Conservation (phyloP, 2,329 filamentous ascomycete genomes). For the Cucurbitaria berberidis region DNA sequence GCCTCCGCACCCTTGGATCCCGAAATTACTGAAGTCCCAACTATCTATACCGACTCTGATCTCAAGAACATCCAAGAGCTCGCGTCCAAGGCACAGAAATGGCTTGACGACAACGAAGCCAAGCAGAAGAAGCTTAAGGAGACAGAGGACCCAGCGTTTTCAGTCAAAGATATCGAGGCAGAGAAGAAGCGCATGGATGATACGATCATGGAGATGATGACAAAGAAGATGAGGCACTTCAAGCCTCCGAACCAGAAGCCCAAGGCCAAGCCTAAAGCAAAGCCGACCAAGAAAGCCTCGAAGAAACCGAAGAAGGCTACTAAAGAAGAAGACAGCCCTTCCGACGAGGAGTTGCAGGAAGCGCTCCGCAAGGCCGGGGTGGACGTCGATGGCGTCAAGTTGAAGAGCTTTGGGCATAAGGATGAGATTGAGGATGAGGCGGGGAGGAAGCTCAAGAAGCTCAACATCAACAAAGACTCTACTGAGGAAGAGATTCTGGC, state of each 20-base stretch:
- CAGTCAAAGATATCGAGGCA: constrained; percentile 68
- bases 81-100: constrained; percentile 68
- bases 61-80: constrained; percentile 68
- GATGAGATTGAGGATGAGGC: constrained; percentile 29
- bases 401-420: constrained; percentile 22
- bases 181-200: constrained; percentile 76
- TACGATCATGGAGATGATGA: constrained; percentile 71
- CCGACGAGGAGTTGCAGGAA: constrained; percentile 39
- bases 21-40: constrained; percentile 37
- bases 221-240: constrained; percentile 59
- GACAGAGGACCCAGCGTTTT: constrained; percentile 77
- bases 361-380: constrained; percentile 42
- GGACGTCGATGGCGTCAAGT: constrained; percentile 34
- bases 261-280: constrained; percentile 47
- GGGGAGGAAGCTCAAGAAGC: constrained; percentile 30
- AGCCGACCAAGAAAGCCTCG: constrained; percentile 28
- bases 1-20: constrained; percentile 40
- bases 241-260: constrained; percentile 48
- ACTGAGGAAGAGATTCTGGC: constrained; percentile 55
- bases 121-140: constrained; percentile 57
- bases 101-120: constrained; percentile 74
- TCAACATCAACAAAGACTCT: constrained; percentile 31
- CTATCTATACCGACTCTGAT: constrained; percentile 76
- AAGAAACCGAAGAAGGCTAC: constrained; percentile 37
- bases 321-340: constrained; percentile 42